Percentiles rank a stretch among this genome's conserved stretches.
These are phyloP conservation scores for Thraustochytrium striatum DNA, from an alignment of 352 stramenopile genomes.

Conservation along the genomic window DNA sequence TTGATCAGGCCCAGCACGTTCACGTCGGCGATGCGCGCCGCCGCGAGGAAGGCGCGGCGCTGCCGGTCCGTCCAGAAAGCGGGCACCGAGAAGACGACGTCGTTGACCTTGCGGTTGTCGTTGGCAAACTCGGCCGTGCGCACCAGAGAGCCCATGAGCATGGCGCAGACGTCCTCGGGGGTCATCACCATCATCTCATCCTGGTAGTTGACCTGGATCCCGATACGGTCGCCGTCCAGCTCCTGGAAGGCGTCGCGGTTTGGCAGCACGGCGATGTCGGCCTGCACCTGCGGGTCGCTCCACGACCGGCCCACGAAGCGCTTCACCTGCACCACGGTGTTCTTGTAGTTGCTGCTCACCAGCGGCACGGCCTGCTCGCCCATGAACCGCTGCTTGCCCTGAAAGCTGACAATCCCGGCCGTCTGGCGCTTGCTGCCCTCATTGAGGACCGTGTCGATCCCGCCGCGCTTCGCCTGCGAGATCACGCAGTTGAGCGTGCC, in stretches of 20 bases:
- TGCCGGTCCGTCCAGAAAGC: conserved; percentile 96
- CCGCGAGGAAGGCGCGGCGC: conserved; percentile 86
- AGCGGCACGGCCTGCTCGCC: conserved; percentile 81
- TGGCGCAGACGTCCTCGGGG: conserved; percentile 90
- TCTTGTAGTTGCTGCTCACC: conserved; percentile 88
- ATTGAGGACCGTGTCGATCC: conserved; percentile 97
- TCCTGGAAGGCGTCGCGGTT: conserved; percentile 84
- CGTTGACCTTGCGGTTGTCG: conserved; percentile 70
- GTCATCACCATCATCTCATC: conserved; percentile 81
- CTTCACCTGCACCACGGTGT: conserved; percentile 94
- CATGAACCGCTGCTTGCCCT: conserved; percentile 76
- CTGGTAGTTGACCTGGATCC: conserved; percentile 85
- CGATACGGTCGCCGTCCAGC: conserved; percentile 68
- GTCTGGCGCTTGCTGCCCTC: conserved; percentile 97
- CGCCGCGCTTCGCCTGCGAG: conserved; percentile 78
- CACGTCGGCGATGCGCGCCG: conserved; percentile 85
- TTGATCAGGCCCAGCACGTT: conserved; percentile 95
- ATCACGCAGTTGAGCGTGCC: conserved; percentile 85
- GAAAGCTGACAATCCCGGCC: conserved; percentile 56
- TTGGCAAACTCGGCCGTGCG: conserved; percentile 85
- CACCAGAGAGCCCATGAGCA: conserved; percentile 96
- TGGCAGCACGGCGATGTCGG: conserved; percentile 81
- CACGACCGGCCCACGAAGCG: conserved; percentile 93
- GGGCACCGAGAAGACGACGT: conserved; percentile 69
- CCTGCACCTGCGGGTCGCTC: conserved; percentile 87